A percentile compares a stretch with the other conserved stretches of the same genome.
Evolutionary conservation across 768 basidiomycete species (phyloP).

Genomic region (Boletus pseudopeckii): DNA sequence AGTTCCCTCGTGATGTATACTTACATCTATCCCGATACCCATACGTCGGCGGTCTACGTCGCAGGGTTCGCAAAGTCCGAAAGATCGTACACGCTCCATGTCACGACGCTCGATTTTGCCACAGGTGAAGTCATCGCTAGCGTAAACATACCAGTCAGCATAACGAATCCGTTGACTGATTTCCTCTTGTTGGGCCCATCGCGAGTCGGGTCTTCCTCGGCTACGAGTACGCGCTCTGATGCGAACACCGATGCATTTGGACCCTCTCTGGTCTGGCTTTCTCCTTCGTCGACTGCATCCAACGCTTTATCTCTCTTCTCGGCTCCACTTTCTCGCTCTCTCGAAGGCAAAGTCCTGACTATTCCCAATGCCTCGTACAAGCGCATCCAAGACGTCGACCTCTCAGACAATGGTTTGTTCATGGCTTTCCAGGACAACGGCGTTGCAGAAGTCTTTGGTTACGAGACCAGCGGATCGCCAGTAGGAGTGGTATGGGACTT

Average conservation of each 20-base stretch:
- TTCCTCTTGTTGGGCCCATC: constrained; percentile 35
- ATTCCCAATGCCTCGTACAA: constrained; percentile 46
- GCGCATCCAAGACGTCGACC: constrained; percentile 58
- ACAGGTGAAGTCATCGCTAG: constrained; percentile 51
- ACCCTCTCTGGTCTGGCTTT: constrained; percentile 36
- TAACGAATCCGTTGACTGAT: constrained; percentile 35
- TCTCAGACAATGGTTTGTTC: constrained; percentile 53
- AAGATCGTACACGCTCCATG: constrained; percentile 59
- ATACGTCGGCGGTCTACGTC: constrained; percentile 53
- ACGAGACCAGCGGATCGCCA: constrained; percentile 39
- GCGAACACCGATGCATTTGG: constrained; percentile 1
- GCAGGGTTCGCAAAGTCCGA: constrained; percentile 43
- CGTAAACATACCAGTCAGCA: constrained; percentile 52
- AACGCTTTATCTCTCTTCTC: constrained; percentile 20
- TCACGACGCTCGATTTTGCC: constrained; percentile 54
- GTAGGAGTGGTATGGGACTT: constrained; percentile 52
- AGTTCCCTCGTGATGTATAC: constrained; percentile 68
- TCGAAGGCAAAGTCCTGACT: constrained; percentile 45
- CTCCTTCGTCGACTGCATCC: constrained; percentile 14
- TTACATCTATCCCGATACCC: constrained; percentile 51
- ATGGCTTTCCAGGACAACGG: constrained; percentile 59
- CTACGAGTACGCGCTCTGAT: background rate
- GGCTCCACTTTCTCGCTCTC: constrained; percentile 47
- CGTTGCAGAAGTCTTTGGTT: constrained; percentile 50
- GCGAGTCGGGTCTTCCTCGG: background rate